Evolutionary conservation across 164 flowering plant genomes (phyloP).

Genomic region (Vitis rotundifolia): DNA sequence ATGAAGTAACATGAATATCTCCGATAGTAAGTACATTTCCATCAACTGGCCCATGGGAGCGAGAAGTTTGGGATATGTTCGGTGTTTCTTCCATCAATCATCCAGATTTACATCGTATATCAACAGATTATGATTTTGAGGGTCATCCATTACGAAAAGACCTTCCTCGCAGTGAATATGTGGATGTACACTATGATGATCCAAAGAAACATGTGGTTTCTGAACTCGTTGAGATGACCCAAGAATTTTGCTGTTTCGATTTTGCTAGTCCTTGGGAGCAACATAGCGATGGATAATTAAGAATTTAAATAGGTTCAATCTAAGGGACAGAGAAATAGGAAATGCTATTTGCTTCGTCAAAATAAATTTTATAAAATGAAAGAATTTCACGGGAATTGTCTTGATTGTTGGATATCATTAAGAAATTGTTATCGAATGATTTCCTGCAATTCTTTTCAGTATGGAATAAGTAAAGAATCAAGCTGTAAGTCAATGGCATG

Average conservation of each 20-base stretch:
- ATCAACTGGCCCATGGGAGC: slow-evolving; percentile 10
- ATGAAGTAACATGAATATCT: not conserved
- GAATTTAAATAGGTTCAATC: not conserved
- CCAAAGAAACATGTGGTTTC: slow-evolving; percentile 17
- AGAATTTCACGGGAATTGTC: too few relatives aligned
- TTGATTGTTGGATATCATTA: too few relatives aligned
- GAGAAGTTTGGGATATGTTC: slow-evolving; percentile 15
- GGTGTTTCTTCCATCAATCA: slow-evolving; percentile 16
- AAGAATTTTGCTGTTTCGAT: slow-evolving; percentile 9
- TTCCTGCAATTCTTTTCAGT: too few relatives aligned
- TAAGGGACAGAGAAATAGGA: not conserved
- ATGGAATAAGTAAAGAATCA: too few relatives aligned
- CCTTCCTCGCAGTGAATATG: slow-evolving; percentile 21
- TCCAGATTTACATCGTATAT: slow-evolving; percentile 12
- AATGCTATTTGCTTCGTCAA: slow-evolving; percentile 1
- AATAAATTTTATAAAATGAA: too few relatives aligned
- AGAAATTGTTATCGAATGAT: too few relatives aligned
- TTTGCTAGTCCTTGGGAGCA: slow-evolving; percentile 6
- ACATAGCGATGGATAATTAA: slow-evolving; percentile 4
- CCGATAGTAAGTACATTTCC: not conserved
- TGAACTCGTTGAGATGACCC: slow-evolving; percentile 12
- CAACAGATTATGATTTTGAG: slow-evolving; percentile 17
- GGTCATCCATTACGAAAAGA: slow-evolving; percentile 18
- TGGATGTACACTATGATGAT: slow-evolving; percentile 27
- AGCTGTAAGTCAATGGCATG: too few relatives aligned